Percentiles rank a stretch among this genome's conserved stretches.
phyloP scores from a whole-genome alignment of 495 filamentous ascomycete species.

The Hypomontagnella submonticulosa region DNA sequence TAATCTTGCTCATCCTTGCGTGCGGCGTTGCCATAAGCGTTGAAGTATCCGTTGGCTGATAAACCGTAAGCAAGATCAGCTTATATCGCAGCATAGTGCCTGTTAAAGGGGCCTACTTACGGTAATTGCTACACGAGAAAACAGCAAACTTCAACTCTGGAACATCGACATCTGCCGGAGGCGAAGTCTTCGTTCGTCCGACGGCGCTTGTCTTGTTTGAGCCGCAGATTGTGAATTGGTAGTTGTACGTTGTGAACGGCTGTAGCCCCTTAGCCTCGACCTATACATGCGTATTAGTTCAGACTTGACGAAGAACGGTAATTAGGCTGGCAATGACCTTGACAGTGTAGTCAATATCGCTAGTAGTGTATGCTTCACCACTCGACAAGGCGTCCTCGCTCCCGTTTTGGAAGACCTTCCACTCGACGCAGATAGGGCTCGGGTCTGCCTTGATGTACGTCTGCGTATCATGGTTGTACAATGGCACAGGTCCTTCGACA shows the following conservation, averaged over 20 bases:
- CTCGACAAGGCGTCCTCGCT: conserved; percentile 41
- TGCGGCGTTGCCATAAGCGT: conserved; percentile 71
- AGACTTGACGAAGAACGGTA: not conserved
- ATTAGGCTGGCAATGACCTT: conserved; percentile 57
- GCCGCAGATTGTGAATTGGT: conserved; percentile 66
- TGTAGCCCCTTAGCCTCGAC: conserved; percentile 68
- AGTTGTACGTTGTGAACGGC: conserved; percentile 71
- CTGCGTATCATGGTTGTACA: conserved; percentile 67
- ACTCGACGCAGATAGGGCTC: conserved; percentile 69
- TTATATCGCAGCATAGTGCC: not conserved
- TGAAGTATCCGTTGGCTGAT: conserved; percentile 64
- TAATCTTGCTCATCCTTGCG: conserved; percentile 76
- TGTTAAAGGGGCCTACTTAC: conserved; percentile 48
- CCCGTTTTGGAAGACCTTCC: conserved; percentile 56
- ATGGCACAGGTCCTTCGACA: conserved; percentile 62
- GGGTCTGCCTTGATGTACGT: conserved; percentile 61
- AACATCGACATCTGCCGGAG: conserved; percentile 53
- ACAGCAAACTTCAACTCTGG: conserved; percentile 62
- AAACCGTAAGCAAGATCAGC: conserved; percentile 10
- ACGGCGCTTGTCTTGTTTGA: conserved; percentile 58
- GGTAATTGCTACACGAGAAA: conserved; percentile 68
- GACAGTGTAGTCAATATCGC: conserved; percentile 75
- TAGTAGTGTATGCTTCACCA: conserved; percentile 67
- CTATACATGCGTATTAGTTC: conserved; percentile 38
- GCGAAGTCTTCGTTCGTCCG: conserved; percentile 67